Evolutionary conservation across 371 early-diverging fungal genomes (phyloP).

Genomic region (Mortierella sp.): DNA sequence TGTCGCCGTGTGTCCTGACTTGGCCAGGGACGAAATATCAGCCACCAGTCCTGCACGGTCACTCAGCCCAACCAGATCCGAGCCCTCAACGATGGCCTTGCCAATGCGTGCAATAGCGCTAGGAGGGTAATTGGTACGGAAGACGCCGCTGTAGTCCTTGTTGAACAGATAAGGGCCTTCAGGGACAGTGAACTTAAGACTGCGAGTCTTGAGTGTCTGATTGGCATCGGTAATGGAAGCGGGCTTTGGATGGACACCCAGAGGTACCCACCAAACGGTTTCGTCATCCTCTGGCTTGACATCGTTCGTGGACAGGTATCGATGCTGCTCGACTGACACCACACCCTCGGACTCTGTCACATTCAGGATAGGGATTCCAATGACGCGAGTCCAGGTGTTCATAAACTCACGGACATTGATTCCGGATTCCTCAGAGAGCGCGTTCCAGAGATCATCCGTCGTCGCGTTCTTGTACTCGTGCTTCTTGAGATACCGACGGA

Average conservation of each 20-base stretch:
- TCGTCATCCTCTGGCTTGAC: conserved; percentile 72
- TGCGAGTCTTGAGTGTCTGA: conserved; percentile 51
- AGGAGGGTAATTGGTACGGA: conserved; percentile 72
- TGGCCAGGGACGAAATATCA: conserved; percentile 73
- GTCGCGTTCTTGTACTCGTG: conserved; percentile 86
- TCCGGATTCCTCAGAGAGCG: conserved; percentile 76
- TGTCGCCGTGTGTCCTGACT: conserved; percentile 70
- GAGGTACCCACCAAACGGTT: conserved; percentile 83
- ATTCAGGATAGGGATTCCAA: conserved; percentile 85
- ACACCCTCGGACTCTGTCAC: conserved; percentile 63
- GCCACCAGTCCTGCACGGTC: conserved; percentile 75
- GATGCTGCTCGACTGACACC: conserved; percentile 70
- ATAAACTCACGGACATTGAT: conserved; percentile 83
- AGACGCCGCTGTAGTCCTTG: conserved; percentile 70
- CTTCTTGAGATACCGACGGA: conserved; percentile 82
- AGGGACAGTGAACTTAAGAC: conserved; percentile 45
- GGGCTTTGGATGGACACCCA: conserved; percentile 56
- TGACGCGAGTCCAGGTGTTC: conserved; percentile 86
- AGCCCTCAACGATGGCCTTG: conserved; percentile 53
- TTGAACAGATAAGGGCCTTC: conserved; percentile 71
- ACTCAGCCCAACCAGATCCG: conserved; percentile 53
- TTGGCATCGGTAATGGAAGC: conserved; percentile 39
- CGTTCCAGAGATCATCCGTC: conserved; percentile 88
- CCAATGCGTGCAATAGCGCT: conserved; percentile 60
- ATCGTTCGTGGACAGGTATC: conserved; percentile 83